Conservation (phyloP, 2,329 filamentous ascomycete genomes). For the Chaetomium strumarium region DNA sequence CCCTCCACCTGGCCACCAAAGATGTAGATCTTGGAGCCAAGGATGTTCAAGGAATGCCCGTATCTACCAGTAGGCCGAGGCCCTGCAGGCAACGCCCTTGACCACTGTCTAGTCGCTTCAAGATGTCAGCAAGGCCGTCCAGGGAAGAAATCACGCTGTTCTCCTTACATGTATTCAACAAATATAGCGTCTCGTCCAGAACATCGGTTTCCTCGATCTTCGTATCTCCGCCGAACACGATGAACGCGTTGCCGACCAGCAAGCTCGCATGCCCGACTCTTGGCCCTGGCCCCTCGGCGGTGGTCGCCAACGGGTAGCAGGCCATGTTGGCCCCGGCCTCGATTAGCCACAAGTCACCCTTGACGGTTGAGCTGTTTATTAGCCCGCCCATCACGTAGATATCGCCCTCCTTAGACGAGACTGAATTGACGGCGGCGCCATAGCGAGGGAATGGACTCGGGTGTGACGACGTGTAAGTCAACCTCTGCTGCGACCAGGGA, state of each 20-base stretch:
- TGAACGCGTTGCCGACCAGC: slow-evolving; percentile 95
- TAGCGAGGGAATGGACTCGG: slow-evolving; percentile 91
- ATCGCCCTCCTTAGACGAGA: slow-evolving; percentile 91
- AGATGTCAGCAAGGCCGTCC: slow-evolving; percentile 20
- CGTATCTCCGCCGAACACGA: slow-evolving; percentile 96
- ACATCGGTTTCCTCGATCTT: slow-evolving; percentile 91
- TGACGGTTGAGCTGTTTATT: slow-evolving; percentile 91
- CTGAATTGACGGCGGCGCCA: slow-evolving; percentile 89
- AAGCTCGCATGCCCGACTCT: slow-evolving; percentile 91
- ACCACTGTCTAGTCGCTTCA: slow-evolving; percentile 94
- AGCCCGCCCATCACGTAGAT: slow-evolving; percentile 97
- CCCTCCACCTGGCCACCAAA: slow-evolving; percentile 98
- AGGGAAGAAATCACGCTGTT: neutral
- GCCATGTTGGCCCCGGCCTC: slow-evolving; percentile 83
- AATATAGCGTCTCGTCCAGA: slow-evolving; percentile 90
- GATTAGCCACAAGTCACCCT: slow-evolving; percentile 96
- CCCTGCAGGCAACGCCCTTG: slow-evolving; percentile 81
- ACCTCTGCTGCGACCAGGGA: slow-evolving; percentile 86
- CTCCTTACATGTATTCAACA: slow-evolving; percentile 90
- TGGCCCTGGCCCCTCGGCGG: slow-evolving; percentile 88
- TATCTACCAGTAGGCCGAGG: slow-evolving; percentile 85
- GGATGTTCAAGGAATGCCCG: slow-evolving; percentile 91
- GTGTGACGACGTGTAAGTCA: slow-evolving; percentile 78
- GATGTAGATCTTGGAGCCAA: slow-evolving; percentile 94
- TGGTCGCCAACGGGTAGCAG: slow-evolving; percentile 87